These are phyloP conservation scores for Tolypocladium inflatum DNA, from an alignment of 2,329 filamentous ascomycete genomes.

Conservation along the genomic window DNA sequence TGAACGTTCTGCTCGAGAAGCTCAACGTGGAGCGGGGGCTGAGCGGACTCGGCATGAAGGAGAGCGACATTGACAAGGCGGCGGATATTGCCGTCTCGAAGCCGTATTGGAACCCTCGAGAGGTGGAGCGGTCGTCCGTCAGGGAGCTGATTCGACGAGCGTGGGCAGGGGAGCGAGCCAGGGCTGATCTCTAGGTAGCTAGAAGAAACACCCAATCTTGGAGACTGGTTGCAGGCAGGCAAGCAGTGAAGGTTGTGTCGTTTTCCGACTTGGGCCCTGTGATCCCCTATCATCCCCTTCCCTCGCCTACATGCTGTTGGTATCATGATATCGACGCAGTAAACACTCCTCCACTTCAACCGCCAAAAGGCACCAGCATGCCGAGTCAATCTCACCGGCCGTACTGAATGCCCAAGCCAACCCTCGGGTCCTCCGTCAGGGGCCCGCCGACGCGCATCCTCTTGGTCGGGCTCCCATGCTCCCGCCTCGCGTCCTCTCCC, in stretches of 20 bases:
- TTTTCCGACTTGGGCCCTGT: too few species aligned
- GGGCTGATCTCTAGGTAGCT: not conserved
- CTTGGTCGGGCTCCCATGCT: constrained; percentile 39
- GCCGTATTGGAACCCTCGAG: not conserved
- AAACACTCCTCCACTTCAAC: not conserved
- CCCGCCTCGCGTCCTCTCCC: constrained; percentile 24
- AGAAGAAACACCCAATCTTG: not conserved
- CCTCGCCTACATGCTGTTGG: not conserved
- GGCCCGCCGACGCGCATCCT: constrained; percentile 35
- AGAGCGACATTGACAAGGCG: not conserved
- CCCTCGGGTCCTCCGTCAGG: constrained; percentile 25
- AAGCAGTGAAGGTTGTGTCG: too few species aligned
- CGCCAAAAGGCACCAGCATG: too few species aligned
- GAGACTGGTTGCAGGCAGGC: too few species aligned
- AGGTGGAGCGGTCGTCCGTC: not conserved
- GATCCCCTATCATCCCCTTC: not conserved
- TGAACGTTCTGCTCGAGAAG: not conserved
- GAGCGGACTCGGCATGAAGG: not conserved
- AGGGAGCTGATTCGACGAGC: not conserved
- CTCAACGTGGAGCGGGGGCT: not conserved
- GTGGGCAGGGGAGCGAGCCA: not conserved
- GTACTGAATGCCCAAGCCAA: constrained; percentile 47
- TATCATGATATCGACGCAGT: not conserved
- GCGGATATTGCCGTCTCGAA: not conserved
- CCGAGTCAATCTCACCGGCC: constrained; percentile 11